These are phyloP conservation scores for Allium cepa DNA, from an alignment of 106 monocot species.

Conservation along the genomic window DNA sequence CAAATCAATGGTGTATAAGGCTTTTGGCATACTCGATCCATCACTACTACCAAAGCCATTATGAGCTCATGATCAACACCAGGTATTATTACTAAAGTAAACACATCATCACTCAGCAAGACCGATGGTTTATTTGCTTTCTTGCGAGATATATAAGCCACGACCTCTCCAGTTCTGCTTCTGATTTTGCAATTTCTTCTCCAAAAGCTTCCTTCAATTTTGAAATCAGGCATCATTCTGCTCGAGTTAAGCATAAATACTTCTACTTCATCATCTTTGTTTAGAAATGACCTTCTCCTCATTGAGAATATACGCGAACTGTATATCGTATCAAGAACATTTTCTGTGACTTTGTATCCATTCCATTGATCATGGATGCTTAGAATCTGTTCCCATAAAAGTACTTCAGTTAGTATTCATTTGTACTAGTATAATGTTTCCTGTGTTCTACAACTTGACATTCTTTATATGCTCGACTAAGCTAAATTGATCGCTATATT, in stretches of 20 bases:
- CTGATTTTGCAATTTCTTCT: constrained; percentile 50
- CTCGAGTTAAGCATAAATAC: constrained; percentile 28
- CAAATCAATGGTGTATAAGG: constrained; percentile 6
- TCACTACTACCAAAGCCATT: constrained; percentile 70
- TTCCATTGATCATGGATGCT: constrained; percentile 80
- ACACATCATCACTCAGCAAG: constrained; percentile 57
- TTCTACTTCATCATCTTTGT: constrained; percentile 30
- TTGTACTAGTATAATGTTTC: no score
- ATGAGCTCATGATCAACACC: constrained; percentile 46
- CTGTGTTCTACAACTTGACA: no score
- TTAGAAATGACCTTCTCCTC: constrained; percentile 34
- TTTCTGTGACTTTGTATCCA: constrained; percentile 31
- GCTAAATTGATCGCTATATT: no score
- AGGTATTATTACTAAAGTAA: constrained; percentile 47
- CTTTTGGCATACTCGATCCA: constrained; percentile 71
- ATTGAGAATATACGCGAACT: constrained; percentile 52
- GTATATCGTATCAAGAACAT: constrained; percentile 1
- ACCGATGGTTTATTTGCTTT: constrained; percentile 28
- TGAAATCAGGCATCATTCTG: constrained; percentile 20
- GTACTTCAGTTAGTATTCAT: not conserved
- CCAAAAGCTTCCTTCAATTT: constrained; percentile 52
- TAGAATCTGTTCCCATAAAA: constrained; percentile 36
- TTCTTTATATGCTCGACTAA: no score
- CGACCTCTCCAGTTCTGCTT: constrained; percentile 25
- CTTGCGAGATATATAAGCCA: constrained; percentile 55